Conservation (phyloP, 805 yeast species). For the Ogataea haglerorum region DNA sequence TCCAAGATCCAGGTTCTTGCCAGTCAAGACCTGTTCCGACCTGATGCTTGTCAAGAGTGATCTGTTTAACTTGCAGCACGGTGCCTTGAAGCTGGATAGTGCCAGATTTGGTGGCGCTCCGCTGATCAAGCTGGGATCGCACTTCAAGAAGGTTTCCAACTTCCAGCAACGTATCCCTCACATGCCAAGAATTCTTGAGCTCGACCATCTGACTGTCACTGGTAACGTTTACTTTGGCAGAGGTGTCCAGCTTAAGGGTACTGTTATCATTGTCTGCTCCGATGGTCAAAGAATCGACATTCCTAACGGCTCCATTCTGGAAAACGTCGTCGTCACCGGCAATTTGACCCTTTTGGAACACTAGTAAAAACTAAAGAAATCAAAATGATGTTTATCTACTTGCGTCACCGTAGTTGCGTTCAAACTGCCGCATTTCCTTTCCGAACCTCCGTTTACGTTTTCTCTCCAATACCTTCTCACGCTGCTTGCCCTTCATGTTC, state of each 20-base stretch:
- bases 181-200: slow-evolving; percentile 93
- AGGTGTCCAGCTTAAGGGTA: slow-evolving; percentile 88
- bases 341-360: slow-evolving; percentile 93
- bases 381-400: slow-evolving; percentile 1
- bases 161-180: slow-evolving; percentile 89
- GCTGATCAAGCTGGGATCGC: slow-evolving; percentile 91
- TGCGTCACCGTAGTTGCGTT: slow-evolving; percentile 18
- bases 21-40: slow-evolving; percentile 97
- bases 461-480: slow-evolving; percentile 81
- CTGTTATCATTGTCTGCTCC: slow-evolving; percentile 95
- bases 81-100: slow-evolving; percentile 80
- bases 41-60: slow-evolving; percentile 92
- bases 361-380: slow-evolving; percentile 29
- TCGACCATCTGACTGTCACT: slow-evolving; percentile 95
- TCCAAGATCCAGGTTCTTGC: slow-evolving; percentile 96
- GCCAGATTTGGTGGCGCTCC: slow-evolving; percentile 90
- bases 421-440: slow-evolving; percentile 60
- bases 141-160: slow-evolving; percentile 91
- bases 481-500: slow-evolving; percentile 62
- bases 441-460: slow-evolving; percentile 84
- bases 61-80: slow-evolving; percentile 85
- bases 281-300: slow-evolving; percentile 96
- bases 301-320: slow-evolving; percentile 93
- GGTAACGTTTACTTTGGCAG: slow-evolving; percentile 94
- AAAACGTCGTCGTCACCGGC: slow-evolving; percentile 96